These are phyloP conservation scores for Metschnikowia gelsemii DNA, from an alignment of 805 yeast species.

Conservation along the genomic window DNA sequence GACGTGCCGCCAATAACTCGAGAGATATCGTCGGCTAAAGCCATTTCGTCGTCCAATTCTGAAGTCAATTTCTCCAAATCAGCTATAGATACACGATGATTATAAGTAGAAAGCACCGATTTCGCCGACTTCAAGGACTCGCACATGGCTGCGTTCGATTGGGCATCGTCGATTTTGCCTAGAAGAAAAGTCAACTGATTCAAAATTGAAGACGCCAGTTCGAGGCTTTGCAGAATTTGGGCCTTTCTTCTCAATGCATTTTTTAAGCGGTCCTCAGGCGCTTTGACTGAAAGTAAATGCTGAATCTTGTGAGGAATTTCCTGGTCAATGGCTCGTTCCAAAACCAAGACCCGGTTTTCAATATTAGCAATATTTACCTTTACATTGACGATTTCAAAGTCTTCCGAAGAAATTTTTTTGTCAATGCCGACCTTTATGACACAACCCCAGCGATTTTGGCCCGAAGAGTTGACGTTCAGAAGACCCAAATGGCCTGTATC, in stretches of 20 bases:
- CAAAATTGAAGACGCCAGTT: conserved; percentile 18
- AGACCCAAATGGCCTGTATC: conserved; percentile 19
- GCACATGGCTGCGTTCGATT: conserved; percentile 26
- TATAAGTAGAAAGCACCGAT: conserved; percentile 28
- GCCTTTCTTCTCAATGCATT: conserved; percentile 20
- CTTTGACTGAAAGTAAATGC: conserved; percentile 17
- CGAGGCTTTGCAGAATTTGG: conserved; percentile 20
- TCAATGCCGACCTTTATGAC: conserved; percentile 23
- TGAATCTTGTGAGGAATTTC: conserved; percentile 21
- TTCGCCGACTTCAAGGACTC: conserved; percentile 29
- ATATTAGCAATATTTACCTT: conserved; percentile 24
- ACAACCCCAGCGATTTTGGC: conserved; percentile 12
- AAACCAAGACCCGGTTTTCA: conserved; percentile 18
- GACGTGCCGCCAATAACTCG: conserved; percentile 22
- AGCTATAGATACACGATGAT: conserved; percentile 26
- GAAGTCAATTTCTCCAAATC: conserved; percentile 29
- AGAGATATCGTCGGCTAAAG: conserved; percentile 27
- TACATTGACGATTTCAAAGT: conserved; percentile 31
- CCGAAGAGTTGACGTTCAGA: neutral
- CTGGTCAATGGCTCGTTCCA: conserved; percentile 23
- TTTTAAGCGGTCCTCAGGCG: conserved; percentile 21
- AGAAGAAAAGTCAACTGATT: conserved; percentile 27
- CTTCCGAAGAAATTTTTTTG: conserved; percentile 27
- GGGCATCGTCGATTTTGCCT: conserved; percentile 37
- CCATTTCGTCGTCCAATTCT: conserved; percentile 34